Conservation (phyloP, 192 early-diverging fungal species). For the Physocladia obscura region DNA sequence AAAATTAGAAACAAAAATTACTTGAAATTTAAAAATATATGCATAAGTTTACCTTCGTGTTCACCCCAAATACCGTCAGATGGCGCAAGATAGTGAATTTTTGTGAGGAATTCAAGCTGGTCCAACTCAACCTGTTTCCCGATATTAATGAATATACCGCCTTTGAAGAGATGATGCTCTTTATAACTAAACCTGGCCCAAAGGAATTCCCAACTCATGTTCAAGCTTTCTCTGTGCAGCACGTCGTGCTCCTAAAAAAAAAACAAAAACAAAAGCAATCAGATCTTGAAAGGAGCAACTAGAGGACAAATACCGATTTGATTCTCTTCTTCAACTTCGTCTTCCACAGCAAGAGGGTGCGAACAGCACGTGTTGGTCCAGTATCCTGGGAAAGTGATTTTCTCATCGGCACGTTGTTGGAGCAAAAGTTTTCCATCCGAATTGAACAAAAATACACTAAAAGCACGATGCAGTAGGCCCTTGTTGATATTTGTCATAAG, state of each 20-base stretch:
- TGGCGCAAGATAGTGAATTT: conserved; percentile 95
- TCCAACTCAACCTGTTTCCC: conserved; percentile 72
- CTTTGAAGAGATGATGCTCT: too few relatives aligned
- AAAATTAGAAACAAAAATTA: background rate
- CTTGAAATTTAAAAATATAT: background rate
- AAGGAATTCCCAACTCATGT: conserved; percentile 90
- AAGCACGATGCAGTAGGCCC: conserved; percentile 92
- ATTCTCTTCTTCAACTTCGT: conserved; percentile 76
- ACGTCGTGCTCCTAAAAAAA: conserved; percentile 65
- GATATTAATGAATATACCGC: background rate
- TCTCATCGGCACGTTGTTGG: conserved; percentile 93
- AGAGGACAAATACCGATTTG: conserved; percentile 67
- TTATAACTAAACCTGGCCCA: conserved; percentile 3
- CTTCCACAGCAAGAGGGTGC: conserved; percentile 80
- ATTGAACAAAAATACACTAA: conserved; percentile 95
- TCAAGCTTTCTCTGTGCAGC: conserved; percentile 93
- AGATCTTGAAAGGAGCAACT: background rate
- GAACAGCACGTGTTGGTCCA: conserved; percentile 99
- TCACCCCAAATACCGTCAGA: conserved; percentile 98
- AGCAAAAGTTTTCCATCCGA: conserved; percentile 79
- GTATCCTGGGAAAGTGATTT: conserved; percentile 96
- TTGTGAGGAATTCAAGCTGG: conserved; percentile 83
- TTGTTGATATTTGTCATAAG: conserved; percentile 91
- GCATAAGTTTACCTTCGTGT: conserved; percentile 73
- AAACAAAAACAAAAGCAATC: background rate